Evolutionary conservation across 441 rosid genomes (phyloP).

Genomic region (Isatis lusitanica): DNA sequence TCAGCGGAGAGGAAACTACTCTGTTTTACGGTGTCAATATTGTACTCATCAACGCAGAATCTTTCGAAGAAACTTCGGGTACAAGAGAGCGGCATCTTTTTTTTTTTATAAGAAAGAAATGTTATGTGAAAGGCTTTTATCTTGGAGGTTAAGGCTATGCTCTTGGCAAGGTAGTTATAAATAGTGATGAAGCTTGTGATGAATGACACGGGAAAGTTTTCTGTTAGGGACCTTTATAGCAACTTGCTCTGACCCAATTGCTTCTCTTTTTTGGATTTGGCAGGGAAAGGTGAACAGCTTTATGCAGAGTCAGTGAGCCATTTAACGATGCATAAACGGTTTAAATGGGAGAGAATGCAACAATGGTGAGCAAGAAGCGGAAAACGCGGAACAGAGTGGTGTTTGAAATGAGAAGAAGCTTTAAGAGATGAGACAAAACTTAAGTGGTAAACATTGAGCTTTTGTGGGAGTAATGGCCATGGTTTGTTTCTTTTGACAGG

Average conservation of each 20-base stretch:
- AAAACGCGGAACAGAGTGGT: conserved; percentile 29
- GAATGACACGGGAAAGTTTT: conserved; percentile 48
- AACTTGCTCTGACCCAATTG: conserved; percentile 39
- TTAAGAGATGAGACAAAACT: conserved; percentile 28
- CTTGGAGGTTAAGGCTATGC: conserved; percentile 32
- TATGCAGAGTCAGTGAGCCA: conserved; percentile 45
- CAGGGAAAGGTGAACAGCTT: conserved; percentile 40
- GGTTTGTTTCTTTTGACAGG: conserved; percentile 12
- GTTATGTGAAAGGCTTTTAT: conserved; percentile 19
- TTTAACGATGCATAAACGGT: conserved; percentile 26
- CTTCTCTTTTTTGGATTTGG: conserved; percentile 8
- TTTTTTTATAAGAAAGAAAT: conserved; percentile 3
- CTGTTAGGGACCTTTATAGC: conserved; percentile 39
- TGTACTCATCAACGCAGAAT: conserved; percentile 72
- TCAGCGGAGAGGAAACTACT: conserved; percentile 81
- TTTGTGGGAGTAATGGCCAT: conserved; percentile 44
- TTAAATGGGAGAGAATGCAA: background rate
- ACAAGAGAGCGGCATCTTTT: conserved; percentile 58
- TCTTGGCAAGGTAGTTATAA: conserved; percentile 42
- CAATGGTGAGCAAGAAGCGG: conserved; percentile 33
- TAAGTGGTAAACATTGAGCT: conserved; percentile 72
- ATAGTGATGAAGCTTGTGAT: conserved; percentile 49
- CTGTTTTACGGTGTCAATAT: conserved; percentile 41
- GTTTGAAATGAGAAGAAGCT: background rate
- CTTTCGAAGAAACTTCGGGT: conserved; percentile 69